Evolutionary conservation across 1,139 yeast species (phyloP).

Genomic region (Saccharomycopsis crataegensis): DNA sequence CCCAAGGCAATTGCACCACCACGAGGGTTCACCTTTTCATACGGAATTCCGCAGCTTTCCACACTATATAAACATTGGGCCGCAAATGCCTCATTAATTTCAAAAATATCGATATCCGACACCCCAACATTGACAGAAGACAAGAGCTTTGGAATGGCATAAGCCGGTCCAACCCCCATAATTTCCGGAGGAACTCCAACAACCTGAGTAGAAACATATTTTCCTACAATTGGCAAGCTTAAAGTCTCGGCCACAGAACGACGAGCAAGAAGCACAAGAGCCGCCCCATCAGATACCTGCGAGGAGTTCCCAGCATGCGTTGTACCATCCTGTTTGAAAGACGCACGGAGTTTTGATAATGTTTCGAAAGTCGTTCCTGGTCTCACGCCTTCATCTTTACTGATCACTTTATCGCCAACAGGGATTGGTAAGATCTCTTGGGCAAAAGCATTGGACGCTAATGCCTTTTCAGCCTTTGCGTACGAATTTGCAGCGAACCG

Average conservation of each 20-base stretch:
- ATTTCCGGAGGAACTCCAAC: conserved; percentile 95
- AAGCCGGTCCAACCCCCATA: conserved; percentile 96
- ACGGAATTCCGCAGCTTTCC: conserved; percentile 56
- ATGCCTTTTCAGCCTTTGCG: conserved; percentile 73
- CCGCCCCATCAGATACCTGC: conserved; percentile 93
- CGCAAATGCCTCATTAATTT: conserved; percentile 94
- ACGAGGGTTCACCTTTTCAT: conserved; percentile 71
- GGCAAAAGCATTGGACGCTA: conserved; percentile 61
- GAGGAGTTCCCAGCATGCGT: conserved; percentile 97
- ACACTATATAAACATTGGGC: conserved; percentile 84
- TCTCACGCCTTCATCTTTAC: conserved; percentile 88
- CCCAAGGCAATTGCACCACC: conserved; percentile 98
- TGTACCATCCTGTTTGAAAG: conserved; percentile 75
- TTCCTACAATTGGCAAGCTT: conserved; percentile 59
- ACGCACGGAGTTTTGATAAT: conserved; percentile 71
- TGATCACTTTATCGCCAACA: conserved; percentile 46
- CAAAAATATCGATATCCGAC: conserved; percentile 67
- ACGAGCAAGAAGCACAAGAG: conserved; percentile 78
- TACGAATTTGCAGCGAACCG: conserved; percentile 83
- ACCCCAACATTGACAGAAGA: conserved; percentile 54
- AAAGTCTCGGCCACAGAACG: conserved; percentile 78
- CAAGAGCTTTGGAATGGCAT: conserved; percentile 80
- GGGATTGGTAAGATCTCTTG: conserved; percentile 82
- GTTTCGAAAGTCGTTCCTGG: conserved; percentile 74
- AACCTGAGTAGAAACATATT: conserved; percentile 65